Evolutionary conservation across 257 asterid genomes (phyloP), one percentile per base, ranked within the genome.

Genomic region (Fraxinus americana): DNA sequence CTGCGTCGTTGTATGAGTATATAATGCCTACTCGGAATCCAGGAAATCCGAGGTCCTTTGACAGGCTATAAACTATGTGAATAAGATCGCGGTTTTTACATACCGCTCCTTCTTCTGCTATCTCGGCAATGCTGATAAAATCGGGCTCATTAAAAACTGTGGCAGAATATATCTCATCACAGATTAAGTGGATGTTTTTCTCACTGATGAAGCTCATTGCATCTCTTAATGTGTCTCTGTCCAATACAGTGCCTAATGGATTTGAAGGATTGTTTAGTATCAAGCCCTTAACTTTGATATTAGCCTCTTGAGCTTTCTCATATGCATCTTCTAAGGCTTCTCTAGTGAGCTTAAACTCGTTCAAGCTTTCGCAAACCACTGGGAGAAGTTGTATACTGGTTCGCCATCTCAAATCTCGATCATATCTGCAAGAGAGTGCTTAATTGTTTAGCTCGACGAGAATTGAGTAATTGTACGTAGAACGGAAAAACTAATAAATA

Each of bases 91-190:
- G 85, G 75, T 92, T 63, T 25, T 63, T 85, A 87, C 83, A 85
- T 45, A 32, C 2, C 0, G 57, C 72, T 66, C 78, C 70, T n/a
- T 90, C 90, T 10, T 86, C 79, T 1, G 89, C 65, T 65, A 94
- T 81, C 54, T 94, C 98, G 0, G 98, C 86, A 29, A 94, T 83
- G 85, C 98, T 88, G 79, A 79, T 80, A 83, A 92, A 94, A 2
- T 73, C 80, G 0, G 97, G 97, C 81, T 83, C 74, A 81, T 63
- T 72, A 82, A 94, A 94, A 50, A 92, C 97, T 0, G 98, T 94
- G 85, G 93, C 97, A 11, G 98, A 90, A 84, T 94, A 94, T 66
- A 94, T 92, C 29, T 94, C 98, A 67, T 94, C 98, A 83, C 94
- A 89, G 25, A 94, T 84, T 0, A 92, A 70, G 84, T 94, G 98